Evolutionary conservation across 2,329 filamentous ascomycete genomes (phyloP).

Genomic region (Botryotinia convoluta): DNA sequence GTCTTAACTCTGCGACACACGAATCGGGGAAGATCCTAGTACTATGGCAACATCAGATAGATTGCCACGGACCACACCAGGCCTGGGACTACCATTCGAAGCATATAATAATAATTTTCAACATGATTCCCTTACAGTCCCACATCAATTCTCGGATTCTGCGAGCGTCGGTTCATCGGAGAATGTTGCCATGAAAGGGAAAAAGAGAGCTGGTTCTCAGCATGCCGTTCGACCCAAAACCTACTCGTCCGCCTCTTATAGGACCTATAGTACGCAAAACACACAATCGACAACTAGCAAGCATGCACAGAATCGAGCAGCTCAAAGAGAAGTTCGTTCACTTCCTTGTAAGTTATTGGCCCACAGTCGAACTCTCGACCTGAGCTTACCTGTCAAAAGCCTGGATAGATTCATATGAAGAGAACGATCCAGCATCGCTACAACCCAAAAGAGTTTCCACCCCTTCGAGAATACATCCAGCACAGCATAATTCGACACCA

Average conservation of each 20-base stretch:
- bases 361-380: conserved; percentile 3
- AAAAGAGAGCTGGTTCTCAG: conserved; percentile 24
- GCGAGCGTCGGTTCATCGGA: conserved; percentile 29
- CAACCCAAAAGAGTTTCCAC: conserved; percentile 31
- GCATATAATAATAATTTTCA: conserved; percentile 30
- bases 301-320: conserved; percentile 26
- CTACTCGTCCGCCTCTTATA: conserved; percentile 31
- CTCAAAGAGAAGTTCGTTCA: conserved; percentile 33
- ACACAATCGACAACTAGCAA: conserved; percentile 33
- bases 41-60: conserved; percentile 25
- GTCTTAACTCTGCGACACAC: conserved; percentile 2
- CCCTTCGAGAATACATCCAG: conserved; percentile 32
- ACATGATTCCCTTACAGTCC: conserved; percentile 26
- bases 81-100: conserved; percentile 28
- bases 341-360: conserved; percentile 34
- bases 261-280: conserved; percentile 23
- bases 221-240: conserved; percentile 27
- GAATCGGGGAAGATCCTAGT: conserved; percentile 15
- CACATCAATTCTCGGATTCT: conserved; percentile 28
- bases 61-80: conserved; percentile 22
- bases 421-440: conserved; percentile 25
- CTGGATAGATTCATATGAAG: conserved; percentile 38
- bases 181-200: conserved; percentile 29
- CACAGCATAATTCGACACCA: conserved; percentile 34
- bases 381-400: conserved; percentile 30